These are phyloP conservation scores for Alopecurus myosuroides DNA, from an alignment of 176 grass and related monocot species.

Conservation along the genomic window DNA sequence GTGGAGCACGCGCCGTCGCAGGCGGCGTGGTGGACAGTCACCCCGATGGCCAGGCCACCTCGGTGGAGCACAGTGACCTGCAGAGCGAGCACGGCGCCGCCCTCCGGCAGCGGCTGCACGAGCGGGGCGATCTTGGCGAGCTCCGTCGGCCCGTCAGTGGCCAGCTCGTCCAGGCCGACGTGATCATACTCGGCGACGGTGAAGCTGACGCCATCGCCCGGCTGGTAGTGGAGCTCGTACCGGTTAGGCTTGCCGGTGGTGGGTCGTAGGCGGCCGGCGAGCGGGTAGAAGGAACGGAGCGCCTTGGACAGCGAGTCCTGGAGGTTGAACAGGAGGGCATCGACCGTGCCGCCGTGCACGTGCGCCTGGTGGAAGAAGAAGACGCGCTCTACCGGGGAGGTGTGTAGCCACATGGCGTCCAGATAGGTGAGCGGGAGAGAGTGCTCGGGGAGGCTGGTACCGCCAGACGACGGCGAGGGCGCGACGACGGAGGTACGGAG, in stretches of 20 bases:
- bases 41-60: not conserved
- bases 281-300: not conserved
- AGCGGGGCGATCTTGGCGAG: not conserved
- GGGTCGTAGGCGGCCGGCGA: not conserved
- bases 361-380: not conserved
- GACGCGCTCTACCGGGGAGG: not conserved
- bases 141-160: not conserved
- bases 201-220: not conserved
- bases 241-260: not conserved
- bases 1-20: not conserved
- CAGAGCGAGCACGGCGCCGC: not conserved
- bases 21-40: not conserved
- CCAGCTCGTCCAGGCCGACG: not conserved
- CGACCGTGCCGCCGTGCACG: not conserved
- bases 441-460: not conserved
- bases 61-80: not conserved
- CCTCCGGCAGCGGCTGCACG: not conserved
- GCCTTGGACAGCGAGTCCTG: not conserved
- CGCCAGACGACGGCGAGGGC: not conserved
- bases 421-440: not conserved
- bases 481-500: not conserved
- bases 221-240: not conserved
- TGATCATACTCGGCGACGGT: not conserved
- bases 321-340: not conserved
- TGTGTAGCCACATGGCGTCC: not conserved